A percentile compares a stretch with the other conserved stretches of the same genome.
Conservation (phyloP, 2,329 filamentous ascomycete genomes). For the Phyllosticta citrichinensis region DNA sequence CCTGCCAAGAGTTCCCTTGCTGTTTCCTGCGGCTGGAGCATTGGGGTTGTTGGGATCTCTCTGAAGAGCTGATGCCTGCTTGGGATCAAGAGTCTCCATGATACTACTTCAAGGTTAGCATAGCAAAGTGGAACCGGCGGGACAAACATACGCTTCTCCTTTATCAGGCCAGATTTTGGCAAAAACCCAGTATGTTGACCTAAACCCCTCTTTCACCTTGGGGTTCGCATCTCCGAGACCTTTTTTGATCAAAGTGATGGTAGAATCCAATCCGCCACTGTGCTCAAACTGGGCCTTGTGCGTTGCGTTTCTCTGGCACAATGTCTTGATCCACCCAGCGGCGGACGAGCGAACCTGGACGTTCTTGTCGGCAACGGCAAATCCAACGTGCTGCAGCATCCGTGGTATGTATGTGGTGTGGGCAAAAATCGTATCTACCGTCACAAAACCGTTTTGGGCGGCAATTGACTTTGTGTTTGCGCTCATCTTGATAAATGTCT, state of each 20-base stretch:
- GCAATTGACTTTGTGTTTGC: conserved; percentile 87
- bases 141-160: conserved; percentile 54
- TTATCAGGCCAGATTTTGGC: conserved; percentile 65
- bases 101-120: conserved; percentile 43
- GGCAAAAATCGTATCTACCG: conserved; percentile 70
- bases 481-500: conserved; percentile 80
- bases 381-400: conserved; percentile 75
- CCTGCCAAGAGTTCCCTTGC: background rate
- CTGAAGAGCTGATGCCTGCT: conserved; percentile 69
- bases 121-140: background rate
- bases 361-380: conserved; percentile 85
- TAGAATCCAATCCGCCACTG: conserved; percentile 66
- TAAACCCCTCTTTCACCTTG: conserved; percentile 75
- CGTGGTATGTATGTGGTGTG: conserved; percentile 70
- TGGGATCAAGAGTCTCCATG: conserved; percentile 65
- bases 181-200: conserved; percentile 80
- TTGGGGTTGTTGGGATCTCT: conserved; percentile 79
- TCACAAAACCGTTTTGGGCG: conserved; percentile 70
- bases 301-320: conserved; percentile 65
- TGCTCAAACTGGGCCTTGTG: conserved; percentile 81
- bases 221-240: conserved; percentile 85
- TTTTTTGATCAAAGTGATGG: conserved; percentile 83
- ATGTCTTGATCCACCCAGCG: conserved; percentile 71
- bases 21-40: conserved; percentile 15
- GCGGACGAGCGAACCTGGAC: conserved; percentile 73